These are phyloP conservation scores for Phycomyces nitens DNA, from an alignment of 192 early-diverging fungal species.

Conservation along the genomic window DNA sequence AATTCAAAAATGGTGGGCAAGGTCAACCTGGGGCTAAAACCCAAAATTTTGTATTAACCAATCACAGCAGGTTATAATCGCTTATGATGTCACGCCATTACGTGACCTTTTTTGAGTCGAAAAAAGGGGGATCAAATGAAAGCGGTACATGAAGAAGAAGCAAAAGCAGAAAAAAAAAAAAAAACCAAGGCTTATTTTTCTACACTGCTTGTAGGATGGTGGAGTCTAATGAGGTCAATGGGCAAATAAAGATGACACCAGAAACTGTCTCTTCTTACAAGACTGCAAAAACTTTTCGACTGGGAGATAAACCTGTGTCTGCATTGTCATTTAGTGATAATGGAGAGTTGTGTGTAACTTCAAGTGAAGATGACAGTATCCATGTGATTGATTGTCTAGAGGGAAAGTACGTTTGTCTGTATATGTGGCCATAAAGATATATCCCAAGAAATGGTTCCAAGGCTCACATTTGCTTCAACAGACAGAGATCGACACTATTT, in stretches of 20 bases:
- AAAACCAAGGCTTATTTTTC: background rate
- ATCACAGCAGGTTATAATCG: background rate
- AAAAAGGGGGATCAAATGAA: background rate
- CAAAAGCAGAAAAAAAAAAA: constrained; percentile 1
- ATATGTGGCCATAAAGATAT: background rate
- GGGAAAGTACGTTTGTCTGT: constrained; percentile 63
- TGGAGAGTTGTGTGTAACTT: constrained; percentile 75
- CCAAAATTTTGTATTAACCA: background rate
- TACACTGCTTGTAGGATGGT: background rate
- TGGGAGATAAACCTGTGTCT: constrained; percentile 69
- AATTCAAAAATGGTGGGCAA: no score
- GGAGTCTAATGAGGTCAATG: constrained; percentile 6
- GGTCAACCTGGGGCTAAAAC: no score
- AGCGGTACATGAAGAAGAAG: background rate
- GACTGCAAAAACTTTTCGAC: constrained; percentile 70
- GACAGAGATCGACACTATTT: constrained; percentile 67
- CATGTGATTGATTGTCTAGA: constrained; percentile 77
- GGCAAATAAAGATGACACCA: constrained; percentile 26
- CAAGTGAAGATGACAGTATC: constrained; percentile 83
- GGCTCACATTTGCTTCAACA: constrained; percentile 19
- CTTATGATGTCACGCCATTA: background rate
- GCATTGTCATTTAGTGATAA: constrained; percentile 80
- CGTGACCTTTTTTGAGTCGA: background rate
- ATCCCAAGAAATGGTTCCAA: background rate
- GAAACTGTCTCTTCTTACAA: constrained; percentile 36